Evolutionary conservation across 768 basidiomycete genomes (phyloP).

Genomic region (Tulasnella sp.): DNA sequence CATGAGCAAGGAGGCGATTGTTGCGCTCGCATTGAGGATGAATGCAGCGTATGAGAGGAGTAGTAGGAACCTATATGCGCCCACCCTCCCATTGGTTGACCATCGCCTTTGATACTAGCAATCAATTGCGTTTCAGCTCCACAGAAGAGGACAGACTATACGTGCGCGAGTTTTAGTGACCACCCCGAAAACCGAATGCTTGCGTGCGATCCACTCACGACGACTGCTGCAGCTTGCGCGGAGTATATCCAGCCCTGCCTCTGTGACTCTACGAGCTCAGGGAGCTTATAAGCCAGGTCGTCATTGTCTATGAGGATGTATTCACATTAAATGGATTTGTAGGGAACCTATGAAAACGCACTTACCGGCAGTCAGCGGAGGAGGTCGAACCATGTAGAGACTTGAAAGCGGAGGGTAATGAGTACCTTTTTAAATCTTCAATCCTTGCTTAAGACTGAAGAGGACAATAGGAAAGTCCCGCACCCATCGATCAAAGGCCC

Average conservation of each 20-base stretch:
- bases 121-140: not conserved
- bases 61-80: not conserved
- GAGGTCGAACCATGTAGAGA: too few species aligned
- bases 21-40: slow-evolving; percentile 1
- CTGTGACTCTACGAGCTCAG: not conserved
- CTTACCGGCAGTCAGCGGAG: too few species aligned
- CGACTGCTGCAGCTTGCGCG: not conserved
- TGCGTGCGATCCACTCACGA: not conserved
- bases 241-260: not conserved
- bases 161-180: not conserved
- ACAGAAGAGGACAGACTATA: not conserved
- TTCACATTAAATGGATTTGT: too few species aligned
- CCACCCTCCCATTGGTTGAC: not conserved
- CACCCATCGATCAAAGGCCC: too few species aligned
- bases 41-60: slow-evolving; percentile 1
- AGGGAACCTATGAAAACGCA: too few species aligned
- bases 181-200: not conserved
- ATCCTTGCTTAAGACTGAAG: too few species aligned
- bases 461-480: too few species aligned
- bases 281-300: not conserved
- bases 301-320: too few species aligned
- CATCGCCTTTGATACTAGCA: not conserved
- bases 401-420: too few species aligned
- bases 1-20: not conserved
- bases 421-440: too few species aligned